Evolutionary conservation across 208 protist genomes (phyloP).

Genomic region (Acanthamoeba lenticulata): DNA sequence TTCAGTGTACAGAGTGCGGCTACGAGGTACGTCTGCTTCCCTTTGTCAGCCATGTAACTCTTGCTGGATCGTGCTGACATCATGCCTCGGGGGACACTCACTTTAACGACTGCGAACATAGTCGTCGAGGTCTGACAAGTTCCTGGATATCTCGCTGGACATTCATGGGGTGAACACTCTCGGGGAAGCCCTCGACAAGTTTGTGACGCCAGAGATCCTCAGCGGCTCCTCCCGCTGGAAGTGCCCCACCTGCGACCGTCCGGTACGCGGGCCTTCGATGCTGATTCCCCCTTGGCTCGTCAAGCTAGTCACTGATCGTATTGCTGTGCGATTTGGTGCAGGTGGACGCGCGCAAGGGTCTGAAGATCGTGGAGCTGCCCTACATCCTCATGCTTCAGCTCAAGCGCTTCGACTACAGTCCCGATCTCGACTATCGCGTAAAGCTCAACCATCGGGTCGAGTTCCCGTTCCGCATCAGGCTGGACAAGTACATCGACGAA

Average conservation of each 20-base stretch:
- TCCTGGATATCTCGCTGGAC: conserved; percentile 38
- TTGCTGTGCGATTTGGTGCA: background rate
- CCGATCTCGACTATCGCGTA: background rate
- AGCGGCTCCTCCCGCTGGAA: background rate
- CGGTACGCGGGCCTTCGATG: background rate
- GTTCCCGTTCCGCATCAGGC: conserved; percentile 34
- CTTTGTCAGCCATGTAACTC: too few species aligned
- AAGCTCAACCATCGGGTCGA: conserved; percentile 74
- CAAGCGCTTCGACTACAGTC: conserved; percentile 77
- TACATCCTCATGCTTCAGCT: conserved; percentile 74
- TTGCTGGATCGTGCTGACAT: too few species aligned
- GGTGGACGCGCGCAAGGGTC: conserved; percentile 75
- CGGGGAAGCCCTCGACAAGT: conserved; percentile 29
- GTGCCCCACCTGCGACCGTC: background rate
- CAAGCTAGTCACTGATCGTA: background rate
- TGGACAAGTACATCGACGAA: conserved; percentile 58
- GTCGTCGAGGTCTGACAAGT: background rate
- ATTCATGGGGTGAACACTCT: background rate
- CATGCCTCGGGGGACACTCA: too few species aligned
- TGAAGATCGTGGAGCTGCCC: conserved; percentile 63
- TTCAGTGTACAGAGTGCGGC: conserved; percentile 58
- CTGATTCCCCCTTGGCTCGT: background rate
- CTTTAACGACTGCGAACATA: background rate
- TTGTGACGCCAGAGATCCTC: conserved; percentile 32
- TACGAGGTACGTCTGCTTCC: background rate